phyloP scores from a whole-genome alignment of 2,329 filamentous ascomycete species.

The Scedosporium dehoogii region DNA sequence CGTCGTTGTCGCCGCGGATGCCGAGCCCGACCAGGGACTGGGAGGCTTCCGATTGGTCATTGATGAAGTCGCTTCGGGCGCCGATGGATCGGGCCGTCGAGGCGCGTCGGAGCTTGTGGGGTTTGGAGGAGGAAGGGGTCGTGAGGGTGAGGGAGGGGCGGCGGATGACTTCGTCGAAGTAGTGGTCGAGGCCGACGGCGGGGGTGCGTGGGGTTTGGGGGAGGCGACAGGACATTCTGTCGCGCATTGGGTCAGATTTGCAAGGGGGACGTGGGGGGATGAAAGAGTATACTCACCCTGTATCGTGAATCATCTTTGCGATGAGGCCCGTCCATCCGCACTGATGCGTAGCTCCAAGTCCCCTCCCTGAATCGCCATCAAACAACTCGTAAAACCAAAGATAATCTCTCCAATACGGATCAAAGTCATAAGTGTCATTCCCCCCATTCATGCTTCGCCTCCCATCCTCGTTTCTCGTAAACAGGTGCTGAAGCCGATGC shows the following conservation, averaged over 20 bases:
- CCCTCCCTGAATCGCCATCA: conserved; percentile 81
- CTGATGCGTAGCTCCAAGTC: conserved; percentile 86
- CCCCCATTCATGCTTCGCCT: conserved; percentile 81
- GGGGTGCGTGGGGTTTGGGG: conserved; percentile 90
- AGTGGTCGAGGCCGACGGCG: conserved; percentile 73
- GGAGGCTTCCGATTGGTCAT: background rate
- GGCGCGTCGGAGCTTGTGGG: conserved; percentile 58
- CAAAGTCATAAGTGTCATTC: conserved; percentile 78
- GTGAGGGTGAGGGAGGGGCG: conserved; percentile 27
- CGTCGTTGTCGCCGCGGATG: conserved; percentile 30
- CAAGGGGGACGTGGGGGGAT: background rate
- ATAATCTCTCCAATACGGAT: conserved; percentile 86
- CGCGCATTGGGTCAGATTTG: background rate
- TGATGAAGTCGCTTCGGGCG: conserved; percentile 62
- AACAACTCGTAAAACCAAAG: conserved; percentile 98
- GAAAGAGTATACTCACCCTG: conserved; percentile 55
- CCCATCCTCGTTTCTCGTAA: conserved; percentile 74
- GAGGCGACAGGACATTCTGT: conserved; percentile 74
- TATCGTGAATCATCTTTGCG: conserved; percentile 95
- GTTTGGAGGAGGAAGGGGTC: conserved; percentile 13
- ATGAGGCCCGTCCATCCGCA: conserved; percentile 95
- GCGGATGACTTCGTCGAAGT: conserved; percentile 83
- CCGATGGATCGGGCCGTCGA: conserved; percentile 79
- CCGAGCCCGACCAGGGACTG: background rate
- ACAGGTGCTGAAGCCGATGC: conserved; percentile 86